Evolutionary conservation across 352 stramenopile species (phyloP).

Genomic region (Phytophthora fragariae): DNA sequence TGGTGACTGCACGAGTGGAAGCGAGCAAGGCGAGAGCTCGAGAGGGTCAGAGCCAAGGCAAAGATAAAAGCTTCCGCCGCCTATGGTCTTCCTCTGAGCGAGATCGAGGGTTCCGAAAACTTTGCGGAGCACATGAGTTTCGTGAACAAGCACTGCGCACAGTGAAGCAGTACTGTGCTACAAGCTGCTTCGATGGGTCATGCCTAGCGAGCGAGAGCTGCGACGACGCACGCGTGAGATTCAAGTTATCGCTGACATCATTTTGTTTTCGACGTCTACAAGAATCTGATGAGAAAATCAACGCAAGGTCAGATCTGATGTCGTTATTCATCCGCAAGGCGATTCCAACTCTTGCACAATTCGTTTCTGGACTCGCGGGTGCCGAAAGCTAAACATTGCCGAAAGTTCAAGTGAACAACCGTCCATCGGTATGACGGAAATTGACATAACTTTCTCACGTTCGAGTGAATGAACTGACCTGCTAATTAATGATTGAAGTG

Average conservation of each 20-base stretch:
- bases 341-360: slow-evolving; percentile 19
- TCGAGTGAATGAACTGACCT: too few relatives aligned
- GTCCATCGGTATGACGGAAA: too few relatives aligned
- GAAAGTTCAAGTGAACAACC: too few relatives aligned
- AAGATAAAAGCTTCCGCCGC: slow-evolving; percentile 28
- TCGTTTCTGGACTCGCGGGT: slow-evolving; percentile 64
- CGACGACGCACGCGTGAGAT: slow-evolving; percentile 39
- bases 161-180: slow-evolving; percentile 66
- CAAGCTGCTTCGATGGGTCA: slow-evolving; percentile 60
- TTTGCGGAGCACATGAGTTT: slow-evolving; percentile 64
- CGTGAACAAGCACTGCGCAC: slow-evolving; percentile 61
- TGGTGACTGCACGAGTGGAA: slow-evolving; percentile 18
- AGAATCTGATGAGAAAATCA: slow-evolving; percentile 44
- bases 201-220: slow-evolving; percentile 65
- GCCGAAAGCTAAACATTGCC: slow-evolving; percentile 31
- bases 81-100: slow-evolving; percentile 51
- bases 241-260: slow-evolving; percentile 11
- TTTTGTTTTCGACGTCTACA: slow-evolving; percentile 48
- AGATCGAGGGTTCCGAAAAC: slow-evolving; percentile 37
- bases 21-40: slow-evolving; percentile 1
- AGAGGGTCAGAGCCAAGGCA: not conserved
- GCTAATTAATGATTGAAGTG: too few relatives aligned
- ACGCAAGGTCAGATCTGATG: slow-evolving; percentile 51
- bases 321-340: slow-evolving; percentile 67
- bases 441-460: too few relatives aligned